These are phyloP conservation scores for Globisporangium mamillatum DNA, from an alignment of 352 stramenopile species.

Conservation along the genomic window DNA sequence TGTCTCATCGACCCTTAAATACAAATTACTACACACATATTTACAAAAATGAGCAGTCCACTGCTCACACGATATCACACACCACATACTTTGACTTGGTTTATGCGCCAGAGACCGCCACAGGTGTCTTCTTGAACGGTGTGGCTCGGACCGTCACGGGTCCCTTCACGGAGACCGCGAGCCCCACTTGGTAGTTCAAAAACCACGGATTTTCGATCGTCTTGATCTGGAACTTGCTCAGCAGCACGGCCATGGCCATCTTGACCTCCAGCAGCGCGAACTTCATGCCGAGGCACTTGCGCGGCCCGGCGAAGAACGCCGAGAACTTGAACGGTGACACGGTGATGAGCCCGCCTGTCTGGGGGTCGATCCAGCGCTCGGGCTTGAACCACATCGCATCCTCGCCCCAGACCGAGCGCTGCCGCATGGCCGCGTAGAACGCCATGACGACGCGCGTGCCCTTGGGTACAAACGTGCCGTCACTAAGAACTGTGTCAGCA, in stretches of 20 bases:
- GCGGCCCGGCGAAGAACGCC: slow-evolving; percentile 62
- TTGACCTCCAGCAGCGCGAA: slow-evolving; percentile 80
- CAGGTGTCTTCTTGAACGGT: not conserved
- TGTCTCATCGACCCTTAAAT: not conserved
- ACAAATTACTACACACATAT: not conserved
- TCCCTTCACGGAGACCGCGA: slow-evolving; percentile 37
- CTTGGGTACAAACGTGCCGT: slow-evolving; percentile 63
- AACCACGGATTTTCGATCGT: slow-evolving; percentile 32
- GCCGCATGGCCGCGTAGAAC: slow-evolving; percentile 47
- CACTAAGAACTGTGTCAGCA: slow-evolving; percentile 46
- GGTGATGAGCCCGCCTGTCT: slow-evolving; percentile 32
- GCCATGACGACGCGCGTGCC: slow-evolving; percentile 49
- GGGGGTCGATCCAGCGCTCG: slow-evolving; percentile 59
- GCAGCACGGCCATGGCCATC: slow-evolving; percentile 41
- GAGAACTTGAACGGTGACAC: slow-evolving; percentile 60
- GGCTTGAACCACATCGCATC: slow-evolving; percentile 60
- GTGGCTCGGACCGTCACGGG: slow-evolving; percentile 25
- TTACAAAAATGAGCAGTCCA: not conserved
- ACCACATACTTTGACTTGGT: not conserved
- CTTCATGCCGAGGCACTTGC: slow-evolving; percentile 60
- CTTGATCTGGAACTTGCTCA: slow-evolving; percentile 47
- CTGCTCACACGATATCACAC: not conserved
- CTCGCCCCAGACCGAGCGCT: slow-evolving; percentile 50
- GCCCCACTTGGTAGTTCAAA: slow-evolving; percentile 41
- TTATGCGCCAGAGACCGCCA: not conserved